Evolutionary conservation across 1,139 yeast genomes (phyloP).

Genomic region (Candida mesenterica): DNA sequence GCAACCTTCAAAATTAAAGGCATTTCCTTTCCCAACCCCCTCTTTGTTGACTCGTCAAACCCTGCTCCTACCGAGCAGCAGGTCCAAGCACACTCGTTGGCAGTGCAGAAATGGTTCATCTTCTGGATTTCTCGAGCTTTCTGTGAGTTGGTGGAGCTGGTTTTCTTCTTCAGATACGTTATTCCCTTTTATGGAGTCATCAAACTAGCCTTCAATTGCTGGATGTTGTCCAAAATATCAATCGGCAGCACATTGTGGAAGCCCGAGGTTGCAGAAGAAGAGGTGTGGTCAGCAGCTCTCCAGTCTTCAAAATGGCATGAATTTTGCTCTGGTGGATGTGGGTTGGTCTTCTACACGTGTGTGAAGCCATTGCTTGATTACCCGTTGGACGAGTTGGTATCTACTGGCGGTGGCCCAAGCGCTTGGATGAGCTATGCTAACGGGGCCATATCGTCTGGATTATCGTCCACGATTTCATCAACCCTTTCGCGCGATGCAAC

Average conservation of each 20-base stretch:
- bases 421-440: conserved; percentile 1
- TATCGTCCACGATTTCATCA: conserved; percentile 1
- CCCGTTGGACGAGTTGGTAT: conserved; percentile 3
- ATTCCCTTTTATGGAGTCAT: conserved; percentile 51
- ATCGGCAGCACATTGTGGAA: conserved; percentile 5
- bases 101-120: conserved; percentile 54
- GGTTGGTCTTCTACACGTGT: conserved; percentile 32
- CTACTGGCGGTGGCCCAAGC: conserved; percentile 3
- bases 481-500: not conserved
- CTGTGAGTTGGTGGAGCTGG: conserved; percentile 30
- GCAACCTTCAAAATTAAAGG: conserved; percentile 34
- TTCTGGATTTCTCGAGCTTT: conserved; percentile 56
- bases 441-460: conserved; percentile 1
- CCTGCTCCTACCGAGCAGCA: conserved; percentile 14
- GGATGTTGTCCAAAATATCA: conserved; percentile 54
- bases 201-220: conserved; percentile 41
- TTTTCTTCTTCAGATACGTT: conserved; percentile 31
- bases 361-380: conserved; percentile 36
- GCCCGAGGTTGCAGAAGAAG: conserved; percentile 2
- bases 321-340: conserved; percentile 33
- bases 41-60: conserved; percentile 19
- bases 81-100: conserved; percentile 30
- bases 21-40: conserved; percentile 32
- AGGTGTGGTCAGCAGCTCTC: not conserved
- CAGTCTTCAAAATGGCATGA: conserved; percentile 15